phyloP scores from a whole-genome alignment of 1,139 yeast species.

The Eremothecium gossypii region DNA sequence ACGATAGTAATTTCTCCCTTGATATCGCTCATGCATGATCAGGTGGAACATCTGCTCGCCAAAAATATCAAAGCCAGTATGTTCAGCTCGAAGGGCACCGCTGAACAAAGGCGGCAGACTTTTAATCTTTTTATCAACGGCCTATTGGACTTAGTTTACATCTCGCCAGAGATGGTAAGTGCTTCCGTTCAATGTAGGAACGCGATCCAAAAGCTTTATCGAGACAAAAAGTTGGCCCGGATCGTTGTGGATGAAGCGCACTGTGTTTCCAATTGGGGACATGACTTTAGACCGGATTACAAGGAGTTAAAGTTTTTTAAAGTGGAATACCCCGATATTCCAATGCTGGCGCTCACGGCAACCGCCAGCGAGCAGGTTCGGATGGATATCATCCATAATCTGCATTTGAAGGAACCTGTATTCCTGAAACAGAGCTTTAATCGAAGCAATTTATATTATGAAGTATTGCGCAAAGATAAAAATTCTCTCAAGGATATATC shows the following conservation, averaged over 20 bases:
- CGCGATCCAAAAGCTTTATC: slow-evolving; percentile 51
- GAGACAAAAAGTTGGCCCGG: slow-evolving; percentile 56
- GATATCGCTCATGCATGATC: slow-evolving; percentile 96
- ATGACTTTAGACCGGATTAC: slow-evolving; percentile 95
- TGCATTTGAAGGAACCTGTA: slow-evolving; percentile 41
- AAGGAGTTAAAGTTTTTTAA: slow-evolving; percentile 72
- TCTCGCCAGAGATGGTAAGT: slow-evolving; percentile 93
- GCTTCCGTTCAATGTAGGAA: slow-evolving; percentile 62
- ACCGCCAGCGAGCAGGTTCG: slow-evolving; percentile 92
- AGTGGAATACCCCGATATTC: slow-evolving; percentile 63
- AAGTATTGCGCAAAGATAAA: slow-evolving; percentile 56
- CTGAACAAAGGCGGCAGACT: slow-evolving; percentile 56
- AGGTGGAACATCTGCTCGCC: slow-evolving; percentile 67
- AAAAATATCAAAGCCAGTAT: slow-evolving; percentile 73
- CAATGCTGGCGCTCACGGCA: slow-evolving; percentile 94
- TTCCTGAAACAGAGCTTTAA: slow-evolving; percentile 69
- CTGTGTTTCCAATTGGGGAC: slow-evolving; percentile 99
- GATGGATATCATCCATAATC: slow-evolving; percentile 72
- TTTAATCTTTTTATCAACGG: slow-evolving; percentile 59
- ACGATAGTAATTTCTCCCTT: slow-evolving; percentile 92
- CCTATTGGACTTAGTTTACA: slow-evolving; percentile 63
- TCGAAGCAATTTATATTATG: slow-evolving; percentile 75
- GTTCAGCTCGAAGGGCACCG: slow-evolving; percentile 70
- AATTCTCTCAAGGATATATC: slow-evolving; percentile 54
- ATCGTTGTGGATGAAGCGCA: slow-evolving; percentile 97